These are phyloP conservation scores for Baeospora myosura DNA, from an alignment of 1,284 basidiomycete genomes.

Conservation along the genomic window DNA sequence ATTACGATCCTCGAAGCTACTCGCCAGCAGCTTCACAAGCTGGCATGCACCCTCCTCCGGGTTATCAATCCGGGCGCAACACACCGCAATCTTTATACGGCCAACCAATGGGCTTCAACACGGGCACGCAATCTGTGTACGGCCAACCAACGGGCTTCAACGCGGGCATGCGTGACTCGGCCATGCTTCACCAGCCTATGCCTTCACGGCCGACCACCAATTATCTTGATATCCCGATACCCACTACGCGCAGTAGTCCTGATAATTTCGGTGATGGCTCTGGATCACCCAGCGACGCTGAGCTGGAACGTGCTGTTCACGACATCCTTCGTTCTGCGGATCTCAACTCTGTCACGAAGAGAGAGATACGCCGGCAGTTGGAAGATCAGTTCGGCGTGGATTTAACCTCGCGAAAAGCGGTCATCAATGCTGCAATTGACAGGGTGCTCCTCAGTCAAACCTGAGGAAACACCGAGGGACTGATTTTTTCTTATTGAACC, in stretches of 20 bases:
- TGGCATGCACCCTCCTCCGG: conserved; percentile 51
- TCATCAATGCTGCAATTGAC: conserved; percentile 70
- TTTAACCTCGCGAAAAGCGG: conserved; percentile 54
- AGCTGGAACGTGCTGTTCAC: conserved; percentile 68
- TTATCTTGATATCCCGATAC: conserved; percentile 67
- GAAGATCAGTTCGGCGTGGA: conserved; percentile 76
- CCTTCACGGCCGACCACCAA: conserved; percentile 65
- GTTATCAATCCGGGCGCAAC: conserved; percentile 72
- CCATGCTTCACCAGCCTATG: conserved; percentile 45
- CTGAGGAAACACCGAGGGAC: not conserved
- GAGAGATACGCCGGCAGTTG: conserved; percentile 75
- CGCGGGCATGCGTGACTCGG: conserved; percentile 33
- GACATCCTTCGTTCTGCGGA: conserved; percentile 71
- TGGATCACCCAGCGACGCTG: conserved; percentile 52
- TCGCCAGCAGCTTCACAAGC: conserved; percentile 65
- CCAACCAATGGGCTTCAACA: conserved; percentile 18
- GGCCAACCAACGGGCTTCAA: conserved; percentile 15
- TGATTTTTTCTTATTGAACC: not conserved
- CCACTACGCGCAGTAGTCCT: conserved; percentile 43
- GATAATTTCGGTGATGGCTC: conserved; percentile 38
- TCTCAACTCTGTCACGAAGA: conserved; percentile 84
- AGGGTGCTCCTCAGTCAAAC: conserved; percentile 37
- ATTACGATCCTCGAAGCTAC: conserved; percentile 64
- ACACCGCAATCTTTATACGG: conserved; percentile 49
- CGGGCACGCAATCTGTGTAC: conserved; percentile 31